phyloP scores from a whole-genome alignment of 805 yeast genomes.

The Hanseniaspora occidentalis region DNA sequence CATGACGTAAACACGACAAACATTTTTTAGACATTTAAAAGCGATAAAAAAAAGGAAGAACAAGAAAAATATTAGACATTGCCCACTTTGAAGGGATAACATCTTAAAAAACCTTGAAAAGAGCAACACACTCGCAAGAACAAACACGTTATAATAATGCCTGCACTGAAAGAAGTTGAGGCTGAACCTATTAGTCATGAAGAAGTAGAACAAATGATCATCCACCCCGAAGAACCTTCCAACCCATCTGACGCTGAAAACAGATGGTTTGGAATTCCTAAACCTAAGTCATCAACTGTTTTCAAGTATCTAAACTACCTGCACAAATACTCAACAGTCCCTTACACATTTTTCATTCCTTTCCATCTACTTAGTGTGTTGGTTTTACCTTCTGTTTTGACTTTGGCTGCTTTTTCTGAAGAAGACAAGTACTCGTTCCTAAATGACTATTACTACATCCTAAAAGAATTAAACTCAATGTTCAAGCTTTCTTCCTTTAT shows the following conservation, averaged over 20 bases:
- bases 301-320: not conserved
- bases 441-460: not conserved
- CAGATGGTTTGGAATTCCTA: not conserved
- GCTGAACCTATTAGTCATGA: not conserved
- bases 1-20: too few relatives aligned
- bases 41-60: too few relatives aligned
- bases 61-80: too few relatives aligned
- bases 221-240: too few relatives aligned
- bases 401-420: not conserved
- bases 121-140: too few relatives aligned
- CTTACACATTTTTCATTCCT: not conserved
- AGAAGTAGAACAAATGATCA: not conserved
- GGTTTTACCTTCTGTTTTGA: not conserved
- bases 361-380: not conserved
- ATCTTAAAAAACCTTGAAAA: too few relatives aligned
- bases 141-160: not conserved
- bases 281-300: not conserved
- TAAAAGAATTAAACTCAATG: not conserved
- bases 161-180: not conserved
- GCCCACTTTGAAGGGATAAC: not conserved
- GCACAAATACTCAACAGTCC: not conserved
- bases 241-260: not conserved
- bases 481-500: not conserved
- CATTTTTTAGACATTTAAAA: not conserved
- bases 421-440: not conserved